Conservation (phyloP, 2,329 filamentous ascomycete species). For the Rutstroemia sp. region DNA sequence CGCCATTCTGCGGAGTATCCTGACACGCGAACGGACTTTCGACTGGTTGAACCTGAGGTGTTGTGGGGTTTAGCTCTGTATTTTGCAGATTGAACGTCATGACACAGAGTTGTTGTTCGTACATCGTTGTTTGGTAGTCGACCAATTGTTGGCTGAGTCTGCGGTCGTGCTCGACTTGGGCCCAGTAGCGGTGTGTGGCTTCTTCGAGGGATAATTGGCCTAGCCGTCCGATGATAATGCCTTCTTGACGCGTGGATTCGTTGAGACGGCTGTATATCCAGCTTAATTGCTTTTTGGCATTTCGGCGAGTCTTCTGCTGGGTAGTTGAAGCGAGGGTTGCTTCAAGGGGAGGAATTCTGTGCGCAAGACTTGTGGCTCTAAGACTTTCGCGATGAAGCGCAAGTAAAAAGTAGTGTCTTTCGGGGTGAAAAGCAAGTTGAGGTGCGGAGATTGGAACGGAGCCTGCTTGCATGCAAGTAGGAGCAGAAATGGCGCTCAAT, state of each 20-base stretch:
- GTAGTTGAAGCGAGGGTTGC: conserved; percentile 10
- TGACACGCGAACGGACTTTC: background rate
- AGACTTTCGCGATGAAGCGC: conserved; percentile 36
- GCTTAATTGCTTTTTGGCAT: conserved; percentile 33
- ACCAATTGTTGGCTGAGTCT: background rate
- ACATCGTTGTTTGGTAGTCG: background rate
- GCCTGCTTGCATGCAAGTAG: background rate
- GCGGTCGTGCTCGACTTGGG: background rate
- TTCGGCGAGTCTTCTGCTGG: background rate
- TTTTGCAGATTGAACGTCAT: background rate
- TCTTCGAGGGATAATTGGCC: conserved; percentile 43
- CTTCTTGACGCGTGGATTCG: conserved; percentile 41
- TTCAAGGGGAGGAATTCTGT: conserved; percentile 34
- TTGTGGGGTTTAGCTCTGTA: background rate
- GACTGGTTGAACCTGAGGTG: background rate
- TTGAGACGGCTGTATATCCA: conserved; percentile 37
- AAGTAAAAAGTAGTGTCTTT: conserved; percentile 39
- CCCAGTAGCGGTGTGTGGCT: conserved; percentile 36
- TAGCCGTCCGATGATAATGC: conserved; percentile 38
- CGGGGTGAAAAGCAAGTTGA: conserved; percentile 31
- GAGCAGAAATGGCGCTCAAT: background rate
- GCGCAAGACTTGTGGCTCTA: conserved; percentile 34
- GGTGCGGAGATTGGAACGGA: background rate
- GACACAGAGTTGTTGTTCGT: background rate
- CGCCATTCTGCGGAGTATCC: background rate